Evolutionary conservation across 306 rosid species (phyloP).

Genomic region (apple (Malus domestica)): ASM211411v1 NC_041798.1:22788501-22789000

Average conservation of each 20-base stretch:
- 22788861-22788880: slow-evolving; percentile 43
- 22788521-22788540: not conserved
- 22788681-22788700: not conserved
- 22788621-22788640: not conserved
- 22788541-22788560: not conserved
- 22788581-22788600: not conserved
- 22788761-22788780: not conserved
- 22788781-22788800: slow-evolving; percentile 31
- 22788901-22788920: not conserved
- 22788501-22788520: not conserved
- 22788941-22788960: not conserved
- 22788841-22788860: slow-evolving; percentile 72
- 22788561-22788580: not conserved
- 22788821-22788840: slow-evolving; percentile 68
- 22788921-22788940: not conserved
- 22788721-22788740: not conserved
- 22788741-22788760: slow-evolving; percentile 9
- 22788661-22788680: not conserved
- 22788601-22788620: not conserved
- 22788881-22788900: not conserved
- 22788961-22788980: not conserved
- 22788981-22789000: slow-evolving; percentile 29
- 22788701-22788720: not conserved
- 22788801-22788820: slow-evolving; percentile 75
- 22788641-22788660: not conserved